phyloP scores from a whole-genome alignment of 768 basidiomycete species.

The Boletus patriciae region DNA sequence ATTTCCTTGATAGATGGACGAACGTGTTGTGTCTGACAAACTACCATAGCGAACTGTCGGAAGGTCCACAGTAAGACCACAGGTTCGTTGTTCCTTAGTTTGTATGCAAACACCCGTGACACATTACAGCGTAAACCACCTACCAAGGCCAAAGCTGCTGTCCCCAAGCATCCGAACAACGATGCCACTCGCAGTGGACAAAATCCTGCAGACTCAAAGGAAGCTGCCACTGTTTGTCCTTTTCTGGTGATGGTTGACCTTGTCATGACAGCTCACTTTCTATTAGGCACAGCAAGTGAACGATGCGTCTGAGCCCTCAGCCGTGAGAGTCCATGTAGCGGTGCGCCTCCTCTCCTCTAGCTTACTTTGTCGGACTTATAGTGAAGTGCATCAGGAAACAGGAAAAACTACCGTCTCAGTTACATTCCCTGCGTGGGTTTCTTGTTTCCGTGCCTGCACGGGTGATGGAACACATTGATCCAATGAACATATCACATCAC shows the following conservation, averaged over 20 bases:
- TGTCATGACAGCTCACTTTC: not conserved
- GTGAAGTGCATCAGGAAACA: not conserved
- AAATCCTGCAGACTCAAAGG: not conserved
- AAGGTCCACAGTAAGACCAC: not conserved
- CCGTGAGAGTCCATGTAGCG: not conserved
- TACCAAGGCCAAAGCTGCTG: not conserved
- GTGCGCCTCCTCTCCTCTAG: not conserved
- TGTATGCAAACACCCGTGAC: not conserved
- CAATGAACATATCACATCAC: too few relatives aligned
- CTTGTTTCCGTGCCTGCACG: not conserved
- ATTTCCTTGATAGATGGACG: not conserved
- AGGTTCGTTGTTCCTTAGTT: not conserved
- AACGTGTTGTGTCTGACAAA: not conserved
- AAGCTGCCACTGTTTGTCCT: not conserved
- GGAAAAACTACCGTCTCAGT: not conserved
- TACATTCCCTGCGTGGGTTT: not conserved
- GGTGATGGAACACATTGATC: not conserved
- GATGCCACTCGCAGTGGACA: not conserved
- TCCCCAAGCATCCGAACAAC: not conserved
- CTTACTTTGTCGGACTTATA: not conserved
- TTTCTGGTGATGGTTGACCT: not conserved
- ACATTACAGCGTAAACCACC: not conserved
- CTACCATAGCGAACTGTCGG: not conserved
- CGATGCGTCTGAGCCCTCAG: not conserved
- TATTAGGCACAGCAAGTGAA: not conserved